phyloP scores from a whole-genome alignment of 2,329 filamentous ascomycete species.

The Calycina marina region DNA sequence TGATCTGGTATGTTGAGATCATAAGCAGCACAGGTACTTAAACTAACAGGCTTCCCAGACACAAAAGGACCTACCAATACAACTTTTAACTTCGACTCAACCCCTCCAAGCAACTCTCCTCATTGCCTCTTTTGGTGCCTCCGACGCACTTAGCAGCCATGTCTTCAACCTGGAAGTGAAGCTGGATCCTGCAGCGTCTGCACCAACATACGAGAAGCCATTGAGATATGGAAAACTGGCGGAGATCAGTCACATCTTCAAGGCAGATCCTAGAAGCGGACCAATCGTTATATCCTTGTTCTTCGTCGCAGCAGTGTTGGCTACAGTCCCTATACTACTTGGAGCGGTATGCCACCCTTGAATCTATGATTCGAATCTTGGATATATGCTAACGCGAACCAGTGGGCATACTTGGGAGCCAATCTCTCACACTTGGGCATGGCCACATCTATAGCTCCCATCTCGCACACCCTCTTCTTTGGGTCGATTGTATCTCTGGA shows the following conservation, averaged over 20 bases:
- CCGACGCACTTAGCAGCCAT: constrained; percentile 49
- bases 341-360: constrained; percentile 42
- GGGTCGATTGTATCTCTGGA: constrained; percentile 80
- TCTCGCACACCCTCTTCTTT: constrained; percentile 75
- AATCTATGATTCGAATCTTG: background rate
- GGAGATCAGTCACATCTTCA: constrained; percentile 89
- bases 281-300: constrained; percentile 65
- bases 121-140: constrained; percentile 72
- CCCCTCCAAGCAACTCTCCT: constrained; percentile 70
- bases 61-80: constrained; percentile 75
- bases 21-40: background rate
- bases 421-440: constrained; percentile 67
- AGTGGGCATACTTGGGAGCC: constrained; percentile 74
- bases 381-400: constrained; percentile 11
- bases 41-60: constrained; percentile 37
- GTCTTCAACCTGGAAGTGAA: constrained; percentile 61
- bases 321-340: constrained; percentile 59
- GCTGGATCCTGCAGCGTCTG: constrained; percentile 44
- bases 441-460: constrained; percentile 60
- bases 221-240: constrained; percentile 71
- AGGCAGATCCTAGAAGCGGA: constrained; percentile 62
- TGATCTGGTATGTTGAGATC: constrained; percentile 53
- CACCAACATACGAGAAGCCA: constrained; percentile 47
- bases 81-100: constrained; percentile 54
- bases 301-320: constrained; percentile 61